Conservation (phyloP, 208 protist genomes). For the Leishmania amazonensis region DNA sequence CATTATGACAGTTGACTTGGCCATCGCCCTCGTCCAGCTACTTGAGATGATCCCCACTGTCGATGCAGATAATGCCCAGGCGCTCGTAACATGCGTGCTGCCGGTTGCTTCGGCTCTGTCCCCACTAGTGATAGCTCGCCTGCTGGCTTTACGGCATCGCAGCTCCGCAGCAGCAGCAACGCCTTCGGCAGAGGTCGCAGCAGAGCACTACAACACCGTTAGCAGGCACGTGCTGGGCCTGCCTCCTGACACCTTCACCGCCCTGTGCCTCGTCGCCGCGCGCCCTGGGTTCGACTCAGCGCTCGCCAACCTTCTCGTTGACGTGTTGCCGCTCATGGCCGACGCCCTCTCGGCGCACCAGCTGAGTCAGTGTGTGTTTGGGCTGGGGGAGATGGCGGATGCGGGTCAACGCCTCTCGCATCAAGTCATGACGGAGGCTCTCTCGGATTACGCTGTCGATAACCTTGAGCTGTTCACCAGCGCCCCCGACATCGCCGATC, state of each 20-base stretch:
- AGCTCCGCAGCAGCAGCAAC: neutral
- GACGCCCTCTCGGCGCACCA: conserved; percentile 50
- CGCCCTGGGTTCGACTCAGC: conserved; percentile 14
- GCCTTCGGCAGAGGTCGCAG: neutral
- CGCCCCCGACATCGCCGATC: conserved; percentile 52
- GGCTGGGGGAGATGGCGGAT: conserved; percentile 53
- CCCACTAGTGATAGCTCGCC: neutral
- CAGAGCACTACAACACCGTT: conserved; percentile 2
- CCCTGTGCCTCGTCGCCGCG: conserved; percentile 15
- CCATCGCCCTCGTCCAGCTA: conserved; percentile 13
- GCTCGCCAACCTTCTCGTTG: conserved; percentile 36
- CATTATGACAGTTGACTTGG: conserved; percentile 2
- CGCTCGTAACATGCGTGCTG: conserved; percentile 11
- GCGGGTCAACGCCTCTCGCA: conserved; percentile 72
- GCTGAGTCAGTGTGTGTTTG: conserved; percentile 56
- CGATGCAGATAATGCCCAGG: neutral
- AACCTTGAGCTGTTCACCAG: conserved; percentile 68
- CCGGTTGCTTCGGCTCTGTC: neutral
- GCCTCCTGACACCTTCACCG: conserved; percentile 13
- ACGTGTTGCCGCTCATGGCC: conserved; percentile 43
- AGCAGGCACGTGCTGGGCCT: conserved; percentile 5
- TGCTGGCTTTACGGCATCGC: conserved; percentile 3
- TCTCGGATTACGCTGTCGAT: conserved; percentile 79
- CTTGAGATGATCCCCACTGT: neutral
- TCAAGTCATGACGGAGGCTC: conserved; percentile 64